Conservation (phyloP, 176 grass and related monocot species). For the Avena atlantica region DNA sequence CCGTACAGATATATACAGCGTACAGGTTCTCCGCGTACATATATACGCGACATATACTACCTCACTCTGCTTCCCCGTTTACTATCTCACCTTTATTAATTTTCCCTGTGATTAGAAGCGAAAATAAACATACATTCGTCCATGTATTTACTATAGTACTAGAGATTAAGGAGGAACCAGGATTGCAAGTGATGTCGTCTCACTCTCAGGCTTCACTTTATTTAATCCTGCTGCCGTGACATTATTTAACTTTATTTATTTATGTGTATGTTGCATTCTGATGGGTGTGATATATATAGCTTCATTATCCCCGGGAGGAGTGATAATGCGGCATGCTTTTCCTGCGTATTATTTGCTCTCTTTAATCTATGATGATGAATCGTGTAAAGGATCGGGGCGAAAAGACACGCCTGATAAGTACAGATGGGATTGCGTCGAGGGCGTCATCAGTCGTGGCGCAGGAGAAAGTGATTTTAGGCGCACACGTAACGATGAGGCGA, state of each 20-base stretch:
- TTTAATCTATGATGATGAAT: too few species aligned
- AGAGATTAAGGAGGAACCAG: neutral
- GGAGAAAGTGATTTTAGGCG: too few species aligned
- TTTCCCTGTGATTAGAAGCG: conserved; percentile 7
- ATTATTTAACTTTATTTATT: conserved; percentile 33
- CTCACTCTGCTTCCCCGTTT: neutral
- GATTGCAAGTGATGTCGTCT: neutral
- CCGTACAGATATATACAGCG: conserved; percentile 21
- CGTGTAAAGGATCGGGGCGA: too few species aligned
- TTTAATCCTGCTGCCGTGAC: neutral
- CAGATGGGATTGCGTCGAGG: too few species aligned
- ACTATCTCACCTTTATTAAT: neutral
- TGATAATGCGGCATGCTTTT: conserved; percentile 1
- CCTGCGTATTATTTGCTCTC: neutral
- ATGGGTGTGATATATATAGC: neutral
- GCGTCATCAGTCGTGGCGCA: too few species aligned
- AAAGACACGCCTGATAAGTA: too few species aligned
- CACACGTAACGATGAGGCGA: too few species aligned
- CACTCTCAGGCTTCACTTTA: neutral
- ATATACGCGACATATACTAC: neutral
- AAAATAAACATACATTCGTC: neutral
- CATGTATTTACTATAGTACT: neutral
- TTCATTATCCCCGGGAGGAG: neutral
- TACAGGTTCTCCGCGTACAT: neutral
- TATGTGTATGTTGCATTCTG: neutral